Base-by-base conservation (phyloP, 148 eudicot species). In the Linanthus parryae region DNA sequence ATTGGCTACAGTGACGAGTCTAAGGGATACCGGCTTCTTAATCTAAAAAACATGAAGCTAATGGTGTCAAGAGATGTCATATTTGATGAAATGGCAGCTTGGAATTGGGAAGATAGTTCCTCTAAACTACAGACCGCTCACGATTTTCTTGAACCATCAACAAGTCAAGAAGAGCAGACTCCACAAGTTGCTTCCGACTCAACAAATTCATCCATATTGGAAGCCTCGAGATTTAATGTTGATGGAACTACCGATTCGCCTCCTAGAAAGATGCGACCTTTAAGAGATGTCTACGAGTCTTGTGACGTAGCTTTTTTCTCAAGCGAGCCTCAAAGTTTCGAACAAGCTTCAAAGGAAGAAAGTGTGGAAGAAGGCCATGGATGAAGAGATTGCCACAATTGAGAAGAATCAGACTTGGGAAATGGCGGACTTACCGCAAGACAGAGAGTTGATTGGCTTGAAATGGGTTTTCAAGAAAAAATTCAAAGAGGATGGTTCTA, bases 1-100 rank as follows among this genome's bases (percentile, higher is more conserved):
- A 38, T 27, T 2, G 48, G 35, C 7, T 55, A 55, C 8, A 55
- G 33, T 38, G 59, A 55, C 37, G 47, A 55, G 18, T 55, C 46
- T 15, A 55, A 55, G 17, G 47, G 48, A 6, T 55, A 41, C 26
- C n/a, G 47, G 1, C 16, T 38, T 38, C 13, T 14, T 14, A n/a
- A 38, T 38, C 42, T 8, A 13, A 38, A 14, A 10, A 38, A 17
- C 3, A 14, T 4, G 18, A 38, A 38, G 19, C 42, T 38, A 7
- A 8, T 38, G 18, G 18, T 38, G 1, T 40, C 47, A 9, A 14
- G 47, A 55, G 59, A 25, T 55, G 47, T 55, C 13, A 25, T 29
- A 4, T 55, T 55, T 40, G 46, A 55, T n/a, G 59, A 55, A 33
- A 38, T 14, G 1, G 28, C 25, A n/a, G 34, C 35, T 14, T 48